A percentile compares a stretch with the other conserved stretches of the same genome.
These are phyloP conservation scores for Phytopythium ostracodes DNA, from an alignment of 352 stramenopile genomes.

Conservation along the genomic window DNA sequence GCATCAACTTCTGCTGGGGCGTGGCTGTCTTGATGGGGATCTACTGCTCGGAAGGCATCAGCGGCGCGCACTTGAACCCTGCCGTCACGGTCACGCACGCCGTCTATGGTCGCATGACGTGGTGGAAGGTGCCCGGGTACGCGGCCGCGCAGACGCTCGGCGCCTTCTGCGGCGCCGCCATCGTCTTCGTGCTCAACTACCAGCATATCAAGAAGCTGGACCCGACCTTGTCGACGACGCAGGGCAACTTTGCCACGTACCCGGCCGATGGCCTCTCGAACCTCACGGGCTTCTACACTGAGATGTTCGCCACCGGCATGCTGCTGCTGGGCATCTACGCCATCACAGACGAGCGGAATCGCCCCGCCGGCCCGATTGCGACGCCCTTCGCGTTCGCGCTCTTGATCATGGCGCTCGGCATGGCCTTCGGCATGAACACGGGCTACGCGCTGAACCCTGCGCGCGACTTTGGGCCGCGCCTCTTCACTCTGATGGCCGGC, in stretches of 20 bases:
- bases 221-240: slow-evolving; percentile 35
- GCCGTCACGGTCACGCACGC: slow-evolving; percentile 48
- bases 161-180: slow-evolving; percentile 34
- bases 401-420: slow-evolving; percentile 55
- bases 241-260: slow-evolving; percentile 44
- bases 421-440: slow-evolving; percentile 53
- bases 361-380: slow-evolving; percentile 25
- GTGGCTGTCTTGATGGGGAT: slow-evolving; percentile 53
- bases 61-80: slow-evolving; percentile 51
- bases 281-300: slow-evolving; percentile 48
- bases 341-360: slow-evolving; percentile 50
- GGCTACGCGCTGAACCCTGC: slow-evolving; percentile 45
- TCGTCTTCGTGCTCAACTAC: slow-evolving; percentile 54
- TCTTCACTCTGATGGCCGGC: slow-evolving; percentile 43
- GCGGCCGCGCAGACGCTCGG: slow-evolving; percentile 35
- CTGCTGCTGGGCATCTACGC: slow-evolving; percentile 53
- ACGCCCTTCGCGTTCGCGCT: slow-evolving; percentile 40
- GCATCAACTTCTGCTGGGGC: slow-evolving; percentile 64
- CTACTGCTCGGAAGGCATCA: slow-evolving; percentile 36
- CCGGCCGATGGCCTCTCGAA: slow-evolving; percentile 34
- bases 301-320: slow-evolving; percentile 46
- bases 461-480: slow-evolving; percentile 34
- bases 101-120: slow-evolving; percentile 35
- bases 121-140: slow-evolving; percentile 42
- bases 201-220: slow-evolving; percentile 36